phyloP scores from a whole-genome alignment of 2,329 filamentous ascomycete genomes.

The Xylariaceae sp. region DNA sequence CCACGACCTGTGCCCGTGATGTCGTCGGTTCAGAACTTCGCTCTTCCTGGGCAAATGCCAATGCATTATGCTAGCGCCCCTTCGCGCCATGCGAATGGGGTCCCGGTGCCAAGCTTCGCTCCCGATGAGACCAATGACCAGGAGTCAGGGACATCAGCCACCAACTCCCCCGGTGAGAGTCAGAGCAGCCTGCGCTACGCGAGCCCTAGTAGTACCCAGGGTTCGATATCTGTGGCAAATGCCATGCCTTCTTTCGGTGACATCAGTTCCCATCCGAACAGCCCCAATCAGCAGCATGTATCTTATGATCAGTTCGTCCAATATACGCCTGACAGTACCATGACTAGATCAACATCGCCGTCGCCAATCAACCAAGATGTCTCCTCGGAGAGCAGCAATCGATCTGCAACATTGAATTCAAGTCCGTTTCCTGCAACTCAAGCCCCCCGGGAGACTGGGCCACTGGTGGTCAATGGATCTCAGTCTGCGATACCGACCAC shows the following conservation, averaged over 20 bases:
- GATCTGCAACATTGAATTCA: constrained; percentile 38
- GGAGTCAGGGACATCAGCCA: constrained; percentile 41
- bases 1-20: constrained; percentile 40
- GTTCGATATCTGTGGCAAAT: constrained; percentile 31
- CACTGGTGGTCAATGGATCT: constrained; percentile 42
- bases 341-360: constrained; percentile 55
- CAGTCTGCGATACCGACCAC: constrained; percentile 28
- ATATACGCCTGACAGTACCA: constrained; percentile 51
- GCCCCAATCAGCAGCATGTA: constrained; percentile 41
- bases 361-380: constrained; percentile 46
- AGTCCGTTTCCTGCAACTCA: constrained; percentile 36
- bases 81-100: constrained; percentile 44
- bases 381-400: constrained; percentile 31
- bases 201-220: constrained; percentile 25
- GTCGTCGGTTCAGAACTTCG: constrained; percentile 29
- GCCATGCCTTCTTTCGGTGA: constrained; percentile 47
- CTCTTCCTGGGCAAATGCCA: constrained; percentile 31
- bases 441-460: constrained; percentile 31
- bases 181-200: constrained; percentile 39
- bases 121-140: constrained; percentile 47
- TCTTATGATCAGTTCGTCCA: constrained; percentile 54
- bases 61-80: constrained; percentile 34
- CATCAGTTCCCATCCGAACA: constrained; percentile 33
- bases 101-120: constrained; percentile 52
- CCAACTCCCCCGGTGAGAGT: constrained; percentile 48